Evolutionary conservation across 2,329 filamentous ascomycete species (phyloP).

Genomic region (Atkinsonella texensis): DNA sequence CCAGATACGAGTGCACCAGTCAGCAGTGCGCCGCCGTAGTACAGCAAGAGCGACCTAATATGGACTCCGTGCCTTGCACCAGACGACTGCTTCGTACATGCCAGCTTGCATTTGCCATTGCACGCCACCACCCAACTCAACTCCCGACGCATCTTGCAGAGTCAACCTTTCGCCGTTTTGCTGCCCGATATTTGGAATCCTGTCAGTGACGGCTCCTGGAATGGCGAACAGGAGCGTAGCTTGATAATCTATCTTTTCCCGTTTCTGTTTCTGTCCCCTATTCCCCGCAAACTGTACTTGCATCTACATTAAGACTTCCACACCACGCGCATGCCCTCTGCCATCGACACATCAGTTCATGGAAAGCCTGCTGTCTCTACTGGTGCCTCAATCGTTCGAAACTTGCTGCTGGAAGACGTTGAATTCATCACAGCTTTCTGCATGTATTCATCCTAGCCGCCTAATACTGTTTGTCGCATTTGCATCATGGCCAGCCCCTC

Average conservation of each 20-base stretch:
- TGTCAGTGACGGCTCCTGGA: constrained; percentile 2
- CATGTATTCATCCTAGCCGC: constrained; percentile 3
- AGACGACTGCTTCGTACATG: constrained; percentile 1
- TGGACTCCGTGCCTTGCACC: not conserved
- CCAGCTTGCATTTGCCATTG: constrained; percentile 9
- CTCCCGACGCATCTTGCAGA: not conserved
- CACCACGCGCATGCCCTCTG: not conserved
- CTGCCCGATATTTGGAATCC: not conserved
- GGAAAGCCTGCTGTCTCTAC: constrained; percentile 2
- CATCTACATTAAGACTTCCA: not conserved
- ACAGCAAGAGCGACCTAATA: too few species aligned
- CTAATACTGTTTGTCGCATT: constrained; percentile 6
- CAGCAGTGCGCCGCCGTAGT: not conserved
- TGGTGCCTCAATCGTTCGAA: constrained; percentile 4
- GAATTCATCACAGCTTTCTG: not conserved
- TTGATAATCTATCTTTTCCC: constrained; percentile 8
- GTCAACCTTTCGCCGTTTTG: not conserved
- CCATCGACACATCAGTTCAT: not conserved
- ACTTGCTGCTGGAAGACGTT: not conserved
- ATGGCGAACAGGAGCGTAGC: constrained; percentile 11
- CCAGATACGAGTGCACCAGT: not conserved
- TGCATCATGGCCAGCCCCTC: constrained; percentile 25
- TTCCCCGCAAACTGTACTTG: not conserved
- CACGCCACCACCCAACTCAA: constrained; percentile 3
- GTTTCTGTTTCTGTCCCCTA: constrained; percentile 10